Conservation (phyloP, 192 early-diverging fungal genomes). For the Podila epigama region DNA sequence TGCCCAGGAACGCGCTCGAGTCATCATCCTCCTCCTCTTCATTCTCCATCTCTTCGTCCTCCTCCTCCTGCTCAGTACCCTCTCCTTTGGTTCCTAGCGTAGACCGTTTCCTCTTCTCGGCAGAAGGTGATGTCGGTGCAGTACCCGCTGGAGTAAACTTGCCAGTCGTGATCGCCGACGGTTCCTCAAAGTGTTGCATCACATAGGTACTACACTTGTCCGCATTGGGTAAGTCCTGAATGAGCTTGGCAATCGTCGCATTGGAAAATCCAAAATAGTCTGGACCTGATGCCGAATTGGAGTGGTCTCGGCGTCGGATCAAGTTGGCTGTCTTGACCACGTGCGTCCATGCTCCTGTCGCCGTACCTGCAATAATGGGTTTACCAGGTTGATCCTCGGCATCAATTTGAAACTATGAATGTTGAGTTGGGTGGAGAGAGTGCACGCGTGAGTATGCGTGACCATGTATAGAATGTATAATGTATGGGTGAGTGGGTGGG, state of each 20-base stretch:
- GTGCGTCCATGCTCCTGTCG: constrained; percentile 89
- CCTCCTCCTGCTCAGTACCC: constrained; percentile 3
- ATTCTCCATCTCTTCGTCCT: constrained; percentile 5
- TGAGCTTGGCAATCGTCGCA: constrained; percentile 83
- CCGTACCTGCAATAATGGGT: constrained; percentile 76
- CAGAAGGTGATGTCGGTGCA: background rate
- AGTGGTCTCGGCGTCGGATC: constrained; percentile 78
- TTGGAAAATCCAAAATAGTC: constrained; percentile 93
- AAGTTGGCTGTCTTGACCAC: constrained; percentile 82
- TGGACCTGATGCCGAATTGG: constrained; percentile 85
- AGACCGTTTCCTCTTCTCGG: constrained; percentile 18
- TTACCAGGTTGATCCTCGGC: constrained; percentile 79
- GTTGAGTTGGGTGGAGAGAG: no score
- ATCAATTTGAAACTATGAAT: constrained; percentile 77
- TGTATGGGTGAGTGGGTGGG: no score
- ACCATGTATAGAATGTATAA: no score
- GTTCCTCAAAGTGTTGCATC: constrained; percentile 71
- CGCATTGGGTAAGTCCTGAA: constrained; percentile 87
- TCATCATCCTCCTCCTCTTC: constrained; percentile 9
- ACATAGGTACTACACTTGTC: constrained; percentile 76
- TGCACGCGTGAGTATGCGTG: no score
- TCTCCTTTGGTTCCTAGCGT: background rate
- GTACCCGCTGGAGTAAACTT: background rate
- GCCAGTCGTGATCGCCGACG: background rate
- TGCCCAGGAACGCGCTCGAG: constrained; percentile 6